Base-by-base conservation (phyloP, 441 rosid genomes). In the Pelargonium fulgidum region DNA sequence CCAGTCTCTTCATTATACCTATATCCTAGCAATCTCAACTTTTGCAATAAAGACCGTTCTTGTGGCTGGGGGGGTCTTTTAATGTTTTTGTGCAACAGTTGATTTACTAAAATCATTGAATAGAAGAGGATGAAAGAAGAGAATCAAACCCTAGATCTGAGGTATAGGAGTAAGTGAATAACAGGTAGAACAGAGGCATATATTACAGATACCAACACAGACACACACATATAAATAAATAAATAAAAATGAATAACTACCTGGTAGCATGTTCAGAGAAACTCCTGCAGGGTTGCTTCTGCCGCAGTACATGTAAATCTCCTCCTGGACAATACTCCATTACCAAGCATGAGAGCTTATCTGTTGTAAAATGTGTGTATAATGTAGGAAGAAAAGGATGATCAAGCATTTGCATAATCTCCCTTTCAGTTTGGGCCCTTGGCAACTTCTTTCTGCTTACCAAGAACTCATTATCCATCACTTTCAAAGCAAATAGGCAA, bases 261-360 rank as follows among this genome's bases (percentile, higher is more conserved):
- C 96, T 89, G 65, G 87, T 81, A 20, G 91, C 91, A 75, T 83
- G 89, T 74, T 89, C 93, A 48, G 90, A 82, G 82, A 89, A 89
- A 80, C 85, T 76, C 73, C 83, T 82, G 45, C 78, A 50, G 1
- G 87, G 84, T 79, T 86, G 96, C 77, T 78, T 89, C 84, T 87
- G 96, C 78, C 91, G 77, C 71, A 87, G 72, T 58, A 89, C 86
- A 71, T 89, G 96, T 76, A 89, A 77, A 86, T 89, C 96, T 77
- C 93, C 96, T 70, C 91, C 93, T 0, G 96, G 89, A 77, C 96
- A 89, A 76, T 84, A 84, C 82, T 89, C 96, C 91, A 87, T 87
- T 68, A 89, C 90, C 82, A 87, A 81, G 81, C 91, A 86, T 0
- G 93, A 87, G 72, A 80, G 81, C 69, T 85, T 86, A 19, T 89